phyloP scores from a whole-genome alignment of 2,329 filamentous ascomycete species.

The Trichoderma sp. region DNA sequence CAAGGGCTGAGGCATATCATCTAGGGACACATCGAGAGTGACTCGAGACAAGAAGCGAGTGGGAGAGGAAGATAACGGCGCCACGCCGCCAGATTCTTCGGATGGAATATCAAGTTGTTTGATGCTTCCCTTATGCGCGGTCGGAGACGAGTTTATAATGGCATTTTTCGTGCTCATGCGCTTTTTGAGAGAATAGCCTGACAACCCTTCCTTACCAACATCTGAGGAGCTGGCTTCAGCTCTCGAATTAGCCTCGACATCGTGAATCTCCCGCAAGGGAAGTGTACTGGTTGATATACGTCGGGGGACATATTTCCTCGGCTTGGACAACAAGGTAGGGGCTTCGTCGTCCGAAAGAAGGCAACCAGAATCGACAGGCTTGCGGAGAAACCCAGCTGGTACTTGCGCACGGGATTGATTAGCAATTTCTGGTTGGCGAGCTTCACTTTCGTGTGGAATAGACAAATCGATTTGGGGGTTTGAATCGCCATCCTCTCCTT shows the following conservation, averaged over 20 bases:
- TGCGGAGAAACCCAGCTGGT: not conserved
- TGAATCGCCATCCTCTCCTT: not conserved
- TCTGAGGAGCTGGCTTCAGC: not conserved
- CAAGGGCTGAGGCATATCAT: conserved; percentile 5
- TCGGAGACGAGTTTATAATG: not conserved
- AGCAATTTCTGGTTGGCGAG: conserved; percentile 2
- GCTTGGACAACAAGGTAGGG: conserved; percentile 28
- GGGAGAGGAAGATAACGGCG: conserved; percentile 3
- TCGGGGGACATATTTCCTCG: conserved; percentile 1
- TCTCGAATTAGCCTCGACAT: not conserved
- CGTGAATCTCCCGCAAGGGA: not conserved
- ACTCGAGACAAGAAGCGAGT: conserved; percentile 1
- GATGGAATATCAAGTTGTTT: not conserved
- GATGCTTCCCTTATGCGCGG: not conserved
- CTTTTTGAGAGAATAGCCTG: not conserved
- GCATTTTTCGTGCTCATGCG: not conserved
- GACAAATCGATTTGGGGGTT: not conserved
- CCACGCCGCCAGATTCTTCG: not conserved
- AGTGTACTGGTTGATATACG: not conserved
- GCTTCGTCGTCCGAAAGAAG: conserved; percentile 38
- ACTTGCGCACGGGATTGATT: not conserved
- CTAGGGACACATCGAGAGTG: not conserved
- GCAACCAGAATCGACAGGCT: conserved; percentile 21
- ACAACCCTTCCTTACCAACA: not conserved
- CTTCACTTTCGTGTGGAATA: conserved; percentile 10